Percentiles rank a stretch among this genome's conserved stretches.
phyloP scores from a whole-genome alignment of 139 green algal genomes.

The Microglena sp. region DNA sequence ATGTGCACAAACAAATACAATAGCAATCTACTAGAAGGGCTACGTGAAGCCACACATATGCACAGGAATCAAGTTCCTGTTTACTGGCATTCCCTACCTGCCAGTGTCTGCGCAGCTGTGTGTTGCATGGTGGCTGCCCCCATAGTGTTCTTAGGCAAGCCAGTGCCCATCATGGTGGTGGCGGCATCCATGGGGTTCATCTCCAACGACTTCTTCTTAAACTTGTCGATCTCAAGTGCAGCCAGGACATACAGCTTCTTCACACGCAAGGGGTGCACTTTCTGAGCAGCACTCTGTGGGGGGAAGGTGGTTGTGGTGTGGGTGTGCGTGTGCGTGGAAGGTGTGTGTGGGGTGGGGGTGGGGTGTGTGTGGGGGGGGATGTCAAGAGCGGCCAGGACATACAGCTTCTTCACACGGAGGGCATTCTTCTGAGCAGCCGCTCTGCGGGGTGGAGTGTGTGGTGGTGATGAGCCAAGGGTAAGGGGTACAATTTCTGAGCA shows the following conservation, averaged over 20 bases:
- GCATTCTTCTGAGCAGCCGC: too few relatives aligned
- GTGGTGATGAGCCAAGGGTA: too few relatives aligned
- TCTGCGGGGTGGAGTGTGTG: too few relatives aligned
- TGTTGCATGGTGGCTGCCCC: too few relatives aligned
- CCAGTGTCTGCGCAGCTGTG: slow-evolving; percentile 49
- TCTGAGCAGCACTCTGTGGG: slow-evolving; percentile 10
- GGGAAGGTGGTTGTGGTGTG: too few relatives aligned
- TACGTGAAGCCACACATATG: neutral
- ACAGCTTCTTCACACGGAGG: slow-evolving; percentile 75
- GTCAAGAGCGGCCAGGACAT: slow-evolving; percentile 73
- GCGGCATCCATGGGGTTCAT: slow-evolving; percentile 12
- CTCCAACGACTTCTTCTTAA: slow-evolving; percentile 50
- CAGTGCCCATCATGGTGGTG: slow-evolving; percentile 20
- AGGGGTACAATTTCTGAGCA: too few relatives aligned
- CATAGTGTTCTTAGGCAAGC: too few relatives aligned
- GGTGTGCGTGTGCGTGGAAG: too few relatives aligned
- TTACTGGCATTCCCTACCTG: slow-evolving; percentile 17
- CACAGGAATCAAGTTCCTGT: neutral
- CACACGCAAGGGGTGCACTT: slow-evolving; percentile 50
- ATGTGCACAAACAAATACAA: too few relatives aligned
- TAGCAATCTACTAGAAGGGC: too few relatives aligned
- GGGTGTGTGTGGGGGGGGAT: slow-evolving; percentile 16
- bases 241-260: slow-evolving; percentile 83
- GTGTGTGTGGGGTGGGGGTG: too few relatives aligned
- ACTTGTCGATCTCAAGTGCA: slow-evolving; percentile 61